Percentiles rank a stretch among this genome's conserved stretches.
These are phyloP conservation scores for Biancaea sappan DNA, from an alignment of 306 rosid species.

Conservation along the genomic window DNA sequence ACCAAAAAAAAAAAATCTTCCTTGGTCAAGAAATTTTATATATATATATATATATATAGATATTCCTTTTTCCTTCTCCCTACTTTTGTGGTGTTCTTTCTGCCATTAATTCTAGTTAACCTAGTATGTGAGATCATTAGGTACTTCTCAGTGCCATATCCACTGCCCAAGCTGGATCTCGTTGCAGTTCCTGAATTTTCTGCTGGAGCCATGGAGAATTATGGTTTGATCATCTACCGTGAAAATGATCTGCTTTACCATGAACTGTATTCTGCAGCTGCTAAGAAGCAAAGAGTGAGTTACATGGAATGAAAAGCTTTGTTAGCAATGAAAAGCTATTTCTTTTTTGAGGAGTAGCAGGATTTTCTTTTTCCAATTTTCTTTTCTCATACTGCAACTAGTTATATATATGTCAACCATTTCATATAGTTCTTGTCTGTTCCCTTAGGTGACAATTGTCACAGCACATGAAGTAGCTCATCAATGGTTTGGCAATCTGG, in stretches of 20 bases:
- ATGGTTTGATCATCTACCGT: constrained; percentile 60
- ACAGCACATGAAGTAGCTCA: constrained; percentile 72
- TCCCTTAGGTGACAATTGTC: constrained; percentile 44
- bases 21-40: neutral
- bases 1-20: neutral
- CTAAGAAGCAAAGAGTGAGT: constrained; percentile 55
- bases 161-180: constrained; percentile 67
- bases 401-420: neutral
- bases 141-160: constrained; percentile 58
- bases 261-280: constrained; percentile 45
- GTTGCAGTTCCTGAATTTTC: constrained; percentile 64
- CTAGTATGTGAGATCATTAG: constrained; percentile 28
- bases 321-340: neutral
- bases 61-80: too few relatives aligned
- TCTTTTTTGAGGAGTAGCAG: neutral
- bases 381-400: neutral
- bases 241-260: constrained; percentile 59
- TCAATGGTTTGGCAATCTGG: constrained; percentile 82
- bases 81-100: neutral
- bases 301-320: neutral
- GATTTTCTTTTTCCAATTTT: neutral
- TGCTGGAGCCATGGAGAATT: constrained; percentile 74
- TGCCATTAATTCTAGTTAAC: neutral
- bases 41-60: too few relatives aligned
- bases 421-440: constrained; percentile 5